Evolutionary conservation across 208 protist genomes (phyloP).

Genomic region (Crithidia fasciculata): DNA sequence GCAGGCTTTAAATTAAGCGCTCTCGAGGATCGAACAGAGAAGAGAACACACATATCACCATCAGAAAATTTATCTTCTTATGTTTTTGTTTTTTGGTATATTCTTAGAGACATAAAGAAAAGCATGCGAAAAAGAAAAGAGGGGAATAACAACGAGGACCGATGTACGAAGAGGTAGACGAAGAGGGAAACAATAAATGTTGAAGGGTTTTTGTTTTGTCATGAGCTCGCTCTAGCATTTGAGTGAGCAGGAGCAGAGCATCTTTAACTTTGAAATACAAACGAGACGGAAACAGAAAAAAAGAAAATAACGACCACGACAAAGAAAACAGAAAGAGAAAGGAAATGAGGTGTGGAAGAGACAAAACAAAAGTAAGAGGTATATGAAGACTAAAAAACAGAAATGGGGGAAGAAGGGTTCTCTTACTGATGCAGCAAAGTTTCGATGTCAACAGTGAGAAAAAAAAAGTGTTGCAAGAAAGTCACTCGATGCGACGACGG

Average conservation of each 20-base stretch:
- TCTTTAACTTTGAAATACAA: constrained; percentile 4
- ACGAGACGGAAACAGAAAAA: background rate
- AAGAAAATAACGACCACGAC: background rate
- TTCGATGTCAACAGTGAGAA: background rate
- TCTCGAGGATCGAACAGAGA: background rate
- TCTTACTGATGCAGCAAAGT: no score
- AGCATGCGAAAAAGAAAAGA: background rate
- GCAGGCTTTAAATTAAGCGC: background rate
- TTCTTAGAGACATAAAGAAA: background rate
- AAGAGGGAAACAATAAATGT: constrained; percentile 1
- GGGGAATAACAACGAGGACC: constrained; percentile 4
- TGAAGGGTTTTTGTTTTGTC: background rate
- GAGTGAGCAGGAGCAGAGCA: background rate
- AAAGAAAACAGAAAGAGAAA: background rate
- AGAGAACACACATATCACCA: background rate
- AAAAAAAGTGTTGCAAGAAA: background rate
- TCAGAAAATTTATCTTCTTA: background rate
- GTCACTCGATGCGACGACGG: background rate
- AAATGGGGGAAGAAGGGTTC: background rate
- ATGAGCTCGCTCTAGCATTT: background rate
- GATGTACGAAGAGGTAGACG: constrained; percentile 13
- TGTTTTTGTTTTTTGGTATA: no score
- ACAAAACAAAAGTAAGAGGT: constrained; percentile 1
- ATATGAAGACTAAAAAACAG: background rate
- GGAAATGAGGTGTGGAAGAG: background rate